phyloP scores from a whole-genome alignment of 2,329 filamentous ascomycete species.

The Diaporthe sp. region DNA sequence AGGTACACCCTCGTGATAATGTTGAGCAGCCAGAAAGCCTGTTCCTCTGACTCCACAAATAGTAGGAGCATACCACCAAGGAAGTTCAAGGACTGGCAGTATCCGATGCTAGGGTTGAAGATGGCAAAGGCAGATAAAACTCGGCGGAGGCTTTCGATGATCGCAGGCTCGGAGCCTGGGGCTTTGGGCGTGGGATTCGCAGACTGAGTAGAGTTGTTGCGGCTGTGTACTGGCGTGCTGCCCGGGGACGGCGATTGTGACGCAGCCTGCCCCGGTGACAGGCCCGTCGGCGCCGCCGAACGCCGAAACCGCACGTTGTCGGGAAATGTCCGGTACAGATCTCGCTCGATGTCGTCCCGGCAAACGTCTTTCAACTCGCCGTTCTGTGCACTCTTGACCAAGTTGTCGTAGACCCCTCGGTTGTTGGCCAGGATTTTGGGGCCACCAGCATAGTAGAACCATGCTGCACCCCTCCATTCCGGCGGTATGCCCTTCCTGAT shows the following conservation, averaged over 20 bases:
- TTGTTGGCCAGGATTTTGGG: constrained; percentile 83
- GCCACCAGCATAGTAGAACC: constrained; percentile 96
- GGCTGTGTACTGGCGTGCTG: constrained; percentile 48
- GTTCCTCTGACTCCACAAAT: constrained; percentile 90
- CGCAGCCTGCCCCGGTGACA: constrained; percentile 41
- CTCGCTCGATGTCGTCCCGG: constrained; percentile 91
- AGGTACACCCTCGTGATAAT: constrained; percentile 91
- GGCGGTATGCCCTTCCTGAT: constrained; percentile 94
- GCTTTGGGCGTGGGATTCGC: constrained; percentile 47
- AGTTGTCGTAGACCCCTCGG: constrained; percentile 79
- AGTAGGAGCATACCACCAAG: constrained; percentile 89
- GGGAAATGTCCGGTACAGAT: constrained; percentile 93
- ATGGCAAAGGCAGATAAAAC: constrained; percentile 92
- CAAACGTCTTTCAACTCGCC: constrained; percentile 77
- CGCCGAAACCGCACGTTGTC: constrained; percentile 94
- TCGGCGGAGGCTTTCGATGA: constrained; percentile 85
- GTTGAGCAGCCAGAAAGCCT: constrained; percentile 92
- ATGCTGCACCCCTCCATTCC: constrained; percentile 93
- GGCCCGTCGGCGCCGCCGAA: constrained; percentile 43
- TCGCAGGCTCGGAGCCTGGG: constrained; percentile 75
- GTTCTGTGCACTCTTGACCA: constrained; percentile 66
- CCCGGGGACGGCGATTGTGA: constrained; percentile 51
- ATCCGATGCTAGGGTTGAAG: constrained; percentile 91
- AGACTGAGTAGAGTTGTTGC: constrained; percentile 41
- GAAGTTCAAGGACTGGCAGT: constrained; percentile 97